phyloP scores from a whole-genome alignment of 108 stramenopile genomes.

The Fistulifera pelliculosa region DNA sequence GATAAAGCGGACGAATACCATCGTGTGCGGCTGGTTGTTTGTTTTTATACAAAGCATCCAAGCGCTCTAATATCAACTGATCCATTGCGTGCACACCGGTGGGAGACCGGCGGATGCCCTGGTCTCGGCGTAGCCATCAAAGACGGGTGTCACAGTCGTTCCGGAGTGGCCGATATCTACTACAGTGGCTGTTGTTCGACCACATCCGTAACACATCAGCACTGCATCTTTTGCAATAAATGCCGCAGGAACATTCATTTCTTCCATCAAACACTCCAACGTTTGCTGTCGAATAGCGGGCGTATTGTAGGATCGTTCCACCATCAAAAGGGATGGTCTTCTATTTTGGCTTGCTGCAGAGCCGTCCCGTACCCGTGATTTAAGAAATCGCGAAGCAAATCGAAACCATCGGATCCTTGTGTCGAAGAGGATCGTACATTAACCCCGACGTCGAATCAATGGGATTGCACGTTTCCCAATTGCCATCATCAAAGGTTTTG shows the following conservation, averaged over 20 bases:
- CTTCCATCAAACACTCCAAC: slow-evolving; percentile 65
- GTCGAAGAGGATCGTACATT: slow-evolving; percentile 31
- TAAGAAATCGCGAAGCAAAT: slow-evolving; percentile 30
- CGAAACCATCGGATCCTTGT: slow-evolving; percentile 33
- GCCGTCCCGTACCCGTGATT: slow-evolving; percentile 37
- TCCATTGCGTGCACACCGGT: slow-evolving; percentile 55
- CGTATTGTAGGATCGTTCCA: slow-evolving; percentile 76
- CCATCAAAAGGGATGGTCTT: slow-evolving; percentile 58
- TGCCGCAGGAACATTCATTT: slow-evolving; percentile 73
- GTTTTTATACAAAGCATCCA: slow-evolving; percentile 28
- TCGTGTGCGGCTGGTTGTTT: slow-evolving; percentile 5
- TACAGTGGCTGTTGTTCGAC: slow-evolving; percentile 72
- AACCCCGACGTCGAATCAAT: slow-evolving; percentile 67
- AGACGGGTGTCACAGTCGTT: slow-evolving; percentile 76
- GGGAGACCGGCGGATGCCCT: slow-evolving; percentile 53
- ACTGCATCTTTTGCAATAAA: slow-evolving; percentile 83
- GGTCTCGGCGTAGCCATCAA: slow-evolving; percentile 78
- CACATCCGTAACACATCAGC: slow-evolving; percentile 76
- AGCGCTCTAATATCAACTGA: slow-evolving; percentile 32
- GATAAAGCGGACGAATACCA: slow-evolving; percentile 42
- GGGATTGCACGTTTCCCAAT: slow-evolving; percentile 60
- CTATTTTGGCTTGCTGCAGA: slow-evolving; percentile 15
- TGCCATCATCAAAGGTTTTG: slow-evolving; percentile 28
- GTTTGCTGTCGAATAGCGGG: slow-evolving; percentile 68
- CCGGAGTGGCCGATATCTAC: slow-evolving; percentile 69